Conservation (phyloP, 2,329 filamentous ascomycete genomes). For the Grosmannia clavigera region DNA sequence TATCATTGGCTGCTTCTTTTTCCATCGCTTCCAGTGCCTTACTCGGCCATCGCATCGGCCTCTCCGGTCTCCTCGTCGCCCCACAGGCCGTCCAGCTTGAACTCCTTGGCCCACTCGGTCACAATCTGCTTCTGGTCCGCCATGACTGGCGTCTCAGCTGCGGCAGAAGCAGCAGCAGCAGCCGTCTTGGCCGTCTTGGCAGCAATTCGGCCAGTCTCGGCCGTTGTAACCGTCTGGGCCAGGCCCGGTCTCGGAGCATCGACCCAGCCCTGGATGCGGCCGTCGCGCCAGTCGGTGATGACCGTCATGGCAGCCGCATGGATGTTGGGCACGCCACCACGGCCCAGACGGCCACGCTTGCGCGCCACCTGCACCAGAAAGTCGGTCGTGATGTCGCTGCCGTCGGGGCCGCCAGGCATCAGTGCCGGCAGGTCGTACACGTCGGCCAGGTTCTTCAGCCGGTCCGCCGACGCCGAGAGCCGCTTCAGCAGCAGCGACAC, state of each 20-base stretch:
- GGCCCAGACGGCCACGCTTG: conserved; percentile 78
- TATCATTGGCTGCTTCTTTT: neutral
- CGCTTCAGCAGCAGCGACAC: conserved; percentile 74
- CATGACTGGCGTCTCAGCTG: conserved; percentile 25
- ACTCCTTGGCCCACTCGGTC: conserved; percentile 85
- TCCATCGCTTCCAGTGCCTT: conserved; percentile 4
- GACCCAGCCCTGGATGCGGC: conserved; percentile 85
- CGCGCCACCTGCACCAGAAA: conserved; percentile 92
- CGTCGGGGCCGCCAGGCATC: conserved; percentile 43
- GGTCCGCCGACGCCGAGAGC: conserved; percentile 57
- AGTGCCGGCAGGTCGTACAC: conserved; percentile 79
- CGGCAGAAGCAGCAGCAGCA: conserved; percentile 21
- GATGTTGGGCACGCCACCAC: conserved; percentile 83
- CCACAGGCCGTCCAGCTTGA: conserved; percentile 89
- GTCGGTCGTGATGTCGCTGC: conserved; percentile 72
- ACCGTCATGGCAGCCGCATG: conserved; percentile 81
- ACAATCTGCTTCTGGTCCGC: conserved; percentile 77
- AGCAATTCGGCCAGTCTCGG: conserved; percentile 7
- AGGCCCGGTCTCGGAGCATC: conserved; percentile 59
- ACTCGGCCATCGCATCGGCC: conserved; percentile 40
- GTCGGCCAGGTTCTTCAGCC: conserved; percentile 67
- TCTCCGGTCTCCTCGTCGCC: conserved; percentile 41
- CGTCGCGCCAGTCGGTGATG: conserved; percentile 93
- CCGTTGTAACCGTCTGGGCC: conserved; percentile 18
- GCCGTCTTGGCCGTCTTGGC: conserved; percentile 10